Conservation (phyloP, 495 filamentous ascomycete species). For the Pseudotulostoma volvatum region DNA sequence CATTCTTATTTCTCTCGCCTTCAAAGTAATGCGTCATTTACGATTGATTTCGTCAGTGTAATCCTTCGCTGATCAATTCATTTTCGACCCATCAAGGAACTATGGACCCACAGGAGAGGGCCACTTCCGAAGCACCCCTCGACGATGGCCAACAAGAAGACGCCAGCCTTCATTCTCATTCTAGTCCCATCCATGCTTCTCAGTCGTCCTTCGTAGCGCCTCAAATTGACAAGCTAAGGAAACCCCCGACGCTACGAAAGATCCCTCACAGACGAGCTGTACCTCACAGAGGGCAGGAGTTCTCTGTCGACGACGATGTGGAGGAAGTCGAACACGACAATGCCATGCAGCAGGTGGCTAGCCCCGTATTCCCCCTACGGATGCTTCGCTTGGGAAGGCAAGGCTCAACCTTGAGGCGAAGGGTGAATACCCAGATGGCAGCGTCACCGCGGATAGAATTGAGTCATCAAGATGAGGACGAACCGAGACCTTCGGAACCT, state of each 20-base stretch:
- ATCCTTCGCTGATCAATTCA: too few relatives aligned
- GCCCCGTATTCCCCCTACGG: constrained; percentile 14
- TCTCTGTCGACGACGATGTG: constrained; percentile 84
- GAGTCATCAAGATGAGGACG: constrained; percentile 32
- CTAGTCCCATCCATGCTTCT: constrained; percentile 14
- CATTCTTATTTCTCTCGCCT: too few relatives aligned
- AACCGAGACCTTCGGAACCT: constrained; percentile 20
- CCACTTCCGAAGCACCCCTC: constrained; percentile 12
- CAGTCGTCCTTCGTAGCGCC: constrained; percentile 42
- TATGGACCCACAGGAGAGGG: constrained; percentile 17
- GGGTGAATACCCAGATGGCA: constrained; percentile 40
- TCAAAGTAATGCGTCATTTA: neutral
- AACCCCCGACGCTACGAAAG: constrained; percentile 52
- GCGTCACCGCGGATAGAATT: constrained; percentile 42
- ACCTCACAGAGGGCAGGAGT: constrained; percentile 70
- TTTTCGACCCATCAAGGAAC: constrained; percentile 20
- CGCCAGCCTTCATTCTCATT: constrained; percentile 12
- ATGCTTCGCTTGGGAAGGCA: constrained; percentile 26
- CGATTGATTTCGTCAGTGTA: neutral
- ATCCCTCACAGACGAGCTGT: constrained; percentile 55
- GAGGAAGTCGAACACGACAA: constrained; percentile 56
- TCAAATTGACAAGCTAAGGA: constrained; percentile 41
- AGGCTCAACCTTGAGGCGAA: constrained; percentile 56
- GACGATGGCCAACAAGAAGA: constrained; percentile 21
- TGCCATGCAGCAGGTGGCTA: constrained; percentile 16